Evolutionary conservation across 2,329 filamentous ascomycete species (phyloP).

Genomic region (Colletotrichum sp.): DNA sequence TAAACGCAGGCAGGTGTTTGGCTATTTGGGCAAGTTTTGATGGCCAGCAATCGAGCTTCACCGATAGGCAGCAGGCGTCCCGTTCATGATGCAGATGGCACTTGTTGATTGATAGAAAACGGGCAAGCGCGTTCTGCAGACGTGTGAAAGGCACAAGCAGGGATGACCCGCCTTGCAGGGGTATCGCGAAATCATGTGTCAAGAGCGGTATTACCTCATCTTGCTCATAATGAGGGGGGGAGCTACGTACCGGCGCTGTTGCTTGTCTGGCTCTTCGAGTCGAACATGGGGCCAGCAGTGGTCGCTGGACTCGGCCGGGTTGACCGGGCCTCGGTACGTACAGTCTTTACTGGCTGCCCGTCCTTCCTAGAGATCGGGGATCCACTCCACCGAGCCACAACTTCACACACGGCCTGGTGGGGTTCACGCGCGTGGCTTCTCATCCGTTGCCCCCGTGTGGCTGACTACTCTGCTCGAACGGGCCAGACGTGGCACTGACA

Average conservation of each 20-base stretch:
- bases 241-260: not conserved
- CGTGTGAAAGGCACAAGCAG: conserved; percentile 11
- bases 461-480: not conserved
- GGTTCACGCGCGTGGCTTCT: not conserved
- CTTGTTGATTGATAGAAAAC: not conserved
- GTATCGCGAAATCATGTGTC: conserved; percentile 20
- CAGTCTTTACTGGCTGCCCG: not conserved
- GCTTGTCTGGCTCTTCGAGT: not conserved
- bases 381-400: conserved; percentile 16
- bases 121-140: conserved; percentile 12
- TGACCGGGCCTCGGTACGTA: conserved; percentile 13
- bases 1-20: not conserved
- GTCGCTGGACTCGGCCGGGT: conserved; percentile 13
- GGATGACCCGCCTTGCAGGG: conserved; percentile 5
- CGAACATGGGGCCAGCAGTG: not conserved
- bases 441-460: not conserved
- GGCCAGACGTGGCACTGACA: not conserved
- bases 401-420: conserved; percentile 1
- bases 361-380: not conserved
- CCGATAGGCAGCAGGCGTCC: not conserved
- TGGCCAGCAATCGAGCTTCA: not conserved
- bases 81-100: not conserved
- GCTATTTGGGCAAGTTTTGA: not conserved
- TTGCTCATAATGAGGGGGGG: not conserved
- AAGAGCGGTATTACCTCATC: conserved; percentile 9